A percentile compares a stretch with the other conserved stretches of the same genome.
Evolutionary conservation across 805 yeast species (phyloP).

Genomic region (Lachancea nothofagi): DNA sequence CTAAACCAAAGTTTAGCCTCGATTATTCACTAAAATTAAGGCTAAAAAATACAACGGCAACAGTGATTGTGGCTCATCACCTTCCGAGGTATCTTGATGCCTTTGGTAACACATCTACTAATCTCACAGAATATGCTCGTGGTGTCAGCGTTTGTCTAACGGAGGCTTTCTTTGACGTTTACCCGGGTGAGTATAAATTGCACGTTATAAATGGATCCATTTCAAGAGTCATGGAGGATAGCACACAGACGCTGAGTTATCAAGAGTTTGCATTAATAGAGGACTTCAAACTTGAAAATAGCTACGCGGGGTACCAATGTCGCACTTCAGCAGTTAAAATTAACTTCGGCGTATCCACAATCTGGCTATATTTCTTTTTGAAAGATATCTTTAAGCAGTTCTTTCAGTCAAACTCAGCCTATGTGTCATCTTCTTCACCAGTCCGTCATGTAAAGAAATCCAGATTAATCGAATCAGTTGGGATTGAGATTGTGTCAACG

Average conservation of each 20-base stretch:
- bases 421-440: too few species aligned
- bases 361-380: constrained; percentile 26
- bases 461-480: background rate
- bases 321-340: constrained; percentile 21
- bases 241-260: constrained; percentile 8
- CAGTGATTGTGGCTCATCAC: constrained; percentile 21
- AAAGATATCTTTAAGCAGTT: constrained; percentile 14
- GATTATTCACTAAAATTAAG: constrained; percentile 20
- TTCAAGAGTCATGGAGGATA: constrained; percentile 23
- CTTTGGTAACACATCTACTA: constrained; percentile 12
- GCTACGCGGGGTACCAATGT: background rate
- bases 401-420: too few species aligned
- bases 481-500: constrained; percentile 16
- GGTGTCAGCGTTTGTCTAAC: constrained; percentile 21
- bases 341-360: constrained; percentile 26
- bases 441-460: constrained; percentile 6
- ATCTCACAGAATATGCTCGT: constrained; percentile 22
- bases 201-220: constrained; percentile 18
- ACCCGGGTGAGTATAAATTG: constrained; percentile 11
- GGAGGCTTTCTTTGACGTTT: constrained; percentile 19
- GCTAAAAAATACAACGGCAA: constrained; percentile 22
- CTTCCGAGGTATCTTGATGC: constrained; percentile 26
- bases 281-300: constrained; percentile 12
- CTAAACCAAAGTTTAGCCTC: background rate
- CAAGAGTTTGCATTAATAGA: constrained; percentile 17